A percentile compares a stretch with the other conserved stretches of the same genome.
These are phyloP conservation scores for Aegilops longissima DNA, from an alignment of 176 grass and related monocot genomes.

Conservation along the genomic window DNA sequence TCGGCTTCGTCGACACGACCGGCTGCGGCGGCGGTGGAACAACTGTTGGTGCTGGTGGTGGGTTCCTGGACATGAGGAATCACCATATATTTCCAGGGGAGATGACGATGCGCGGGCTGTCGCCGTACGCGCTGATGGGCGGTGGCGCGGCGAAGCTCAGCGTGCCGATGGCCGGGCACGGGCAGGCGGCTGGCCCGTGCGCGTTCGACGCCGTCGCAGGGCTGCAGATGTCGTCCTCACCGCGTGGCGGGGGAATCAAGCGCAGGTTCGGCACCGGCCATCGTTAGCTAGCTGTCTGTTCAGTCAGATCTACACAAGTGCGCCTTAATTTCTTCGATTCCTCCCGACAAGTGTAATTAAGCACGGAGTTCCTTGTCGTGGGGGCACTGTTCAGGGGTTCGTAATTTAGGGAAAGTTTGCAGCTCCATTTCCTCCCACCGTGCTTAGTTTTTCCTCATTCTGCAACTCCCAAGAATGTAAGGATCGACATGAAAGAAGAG, in stretches of 20 bases:
- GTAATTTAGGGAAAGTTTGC: conserved; percentile 35
- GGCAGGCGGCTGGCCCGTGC: conserved; percentile 25
- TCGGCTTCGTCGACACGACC: conserved; percentile 29
- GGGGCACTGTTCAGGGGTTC: conserved; percentile 5
- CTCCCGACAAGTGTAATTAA: conserved; percentile 8
- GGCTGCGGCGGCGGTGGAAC: neutral
- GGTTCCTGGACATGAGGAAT: conserved; percentile 20
- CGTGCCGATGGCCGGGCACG: conserved; percentile 34
- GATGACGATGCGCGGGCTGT: conserved; percentile 30
- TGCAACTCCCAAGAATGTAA: conserved; percentile 27
- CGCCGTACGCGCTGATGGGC: conserved; percentile 42
- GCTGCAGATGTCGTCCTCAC: conserved; percentile 66
- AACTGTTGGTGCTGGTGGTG: conserved; percentile 10
- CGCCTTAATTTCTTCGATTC: conserved; percentile 17
- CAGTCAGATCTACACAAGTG: conserved; percentile 37
- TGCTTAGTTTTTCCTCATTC: conserved; percentile 35
- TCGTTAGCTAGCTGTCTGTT: neutral
- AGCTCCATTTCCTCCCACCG: conserved; percentile 14
- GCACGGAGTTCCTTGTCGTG: conserved; percentile 24
- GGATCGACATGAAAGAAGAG: neutral
- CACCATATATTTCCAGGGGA: conserved; percentile 20
- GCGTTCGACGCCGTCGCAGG: conserved; percentile 34
- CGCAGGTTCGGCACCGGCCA: conserved; percentile 59
- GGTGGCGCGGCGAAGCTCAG: conserved; percentile 24
- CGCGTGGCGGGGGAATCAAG: conserved; percentile 55